Evolutionary conservation across 148 eudicot genomes (phyloP), one percentile per base, ranked within the genome.

Genomic region (Chenopodium berlandieri): DNA sequence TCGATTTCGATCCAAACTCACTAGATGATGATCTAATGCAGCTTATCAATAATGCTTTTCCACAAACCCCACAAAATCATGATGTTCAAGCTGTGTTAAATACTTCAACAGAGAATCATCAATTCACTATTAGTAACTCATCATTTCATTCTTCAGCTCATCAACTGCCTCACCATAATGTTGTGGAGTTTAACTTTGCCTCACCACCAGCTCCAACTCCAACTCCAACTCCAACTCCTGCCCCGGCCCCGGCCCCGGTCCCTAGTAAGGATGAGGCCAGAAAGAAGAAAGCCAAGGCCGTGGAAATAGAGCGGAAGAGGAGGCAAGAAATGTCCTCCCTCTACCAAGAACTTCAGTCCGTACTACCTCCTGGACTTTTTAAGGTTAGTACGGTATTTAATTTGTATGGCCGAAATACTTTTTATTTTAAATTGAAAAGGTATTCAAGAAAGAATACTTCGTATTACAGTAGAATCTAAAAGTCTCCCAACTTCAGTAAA

Each of bases 291-390:
- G 0, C 4, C 10, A 82, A 67, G 30, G 79, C 84, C 12, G 37
- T 76, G 7, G 84, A 82, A 7, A 48, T 75, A 14, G 84, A 82
- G 70, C 78, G 84, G 37, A 48, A 32, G 37, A 32, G 84, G 25
- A 82, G 84, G 73, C 79, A 69, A 14, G 84, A 67, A 37, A 82
- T 82, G 84, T 37, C 84, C 46, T 23, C 67, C 31, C 70, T 82
- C 7, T 76, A 69, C 54, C 30, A 66, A 23, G 77, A 79, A 23
- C 84, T 82, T 25, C 84, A 80, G 27, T 82, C 80, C 3, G 44
- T 75, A 9, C 47, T 82, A 23, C 84, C 84, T 7, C 60, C 80
- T 37, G 46, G 37, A 8, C 37, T 34, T 34, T 37, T 69, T 27
- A 67, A 37, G 84, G 84, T 82, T 73, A 48, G 37, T 81, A 9